Evolutionary conservation across 306 rosid species (phyloP).

Genomic region (Glycine latifolia): DNA sequence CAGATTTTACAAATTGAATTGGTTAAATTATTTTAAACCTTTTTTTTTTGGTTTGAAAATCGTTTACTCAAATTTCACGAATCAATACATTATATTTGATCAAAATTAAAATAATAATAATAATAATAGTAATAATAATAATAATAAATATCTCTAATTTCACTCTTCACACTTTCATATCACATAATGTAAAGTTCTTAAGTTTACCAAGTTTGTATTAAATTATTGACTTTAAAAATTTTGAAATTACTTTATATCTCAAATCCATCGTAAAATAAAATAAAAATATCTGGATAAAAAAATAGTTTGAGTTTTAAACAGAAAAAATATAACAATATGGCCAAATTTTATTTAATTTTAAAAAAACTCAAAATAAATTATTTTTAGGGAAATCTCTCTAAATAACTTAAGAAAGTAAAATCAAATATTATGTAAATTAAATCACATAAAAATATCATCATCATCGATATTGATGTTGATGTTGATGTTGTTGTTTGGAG

Average conservation of each 20-base stretch:
- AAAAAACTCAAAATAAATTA: neutral
- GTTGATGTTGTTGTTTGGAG: neutral
- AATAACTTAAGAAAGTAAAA: neutral
- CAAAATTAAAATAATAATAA: no score
- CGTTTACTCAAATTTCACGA: no score
- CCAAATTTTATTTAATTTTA: neutral
- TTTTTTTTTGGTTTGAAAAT: no score
- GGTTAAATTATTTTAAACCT: neutral
- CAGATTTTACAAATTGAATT: neutral
- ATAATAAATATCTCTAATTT: neutral
- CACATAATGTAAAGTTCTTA: no score
- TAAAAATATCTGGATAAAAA: neutral
- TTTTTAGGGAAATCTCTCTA: no score
- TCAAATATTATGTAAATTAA: neutral
- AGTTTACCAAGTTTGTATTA: neutral
- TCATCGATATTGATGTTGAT: neutral
- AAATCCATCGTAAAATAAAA: neutral
- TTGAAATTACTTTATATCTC: neutral
- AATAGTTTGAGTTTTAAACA: neutral
- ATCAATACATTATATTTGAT: no score
- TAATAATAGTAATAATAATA: neutral
- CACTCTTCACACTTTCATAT: neutral
- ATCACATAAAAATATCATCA: neutral
- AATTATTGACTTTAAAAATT: neutral
- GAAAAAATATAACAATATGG: neutral